Evolutionary conservation across 768 basidiomycete genomes (phyloP).

Genomic region (Tephrocybe sp.): DNA sequence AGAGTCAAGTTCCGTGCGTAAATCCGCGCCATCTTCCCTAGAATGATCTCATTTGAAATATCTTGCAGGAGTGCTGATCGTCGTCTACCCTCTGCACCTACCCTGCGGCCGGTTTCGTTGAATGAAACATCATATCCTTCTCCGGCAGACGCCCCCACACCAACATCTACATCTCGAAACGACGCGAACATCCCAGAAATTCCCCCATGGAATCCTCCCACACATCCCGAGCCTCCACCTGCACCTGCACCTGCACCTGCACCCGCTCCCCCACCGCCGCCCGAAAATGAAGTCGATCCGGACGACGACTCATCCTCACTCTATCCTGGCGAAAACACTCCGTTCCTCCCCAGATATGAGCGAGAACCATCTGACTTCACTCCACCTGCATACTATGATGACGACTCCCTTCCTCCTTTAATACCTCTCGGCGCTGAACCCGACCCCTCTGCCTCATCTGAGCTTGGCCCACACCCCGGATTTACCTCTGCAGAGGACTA

Average conservation of each 20-base stretch:
- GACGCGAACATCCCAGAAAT: not conserved
- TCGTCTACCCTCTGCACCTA: conserved; percentile 8
- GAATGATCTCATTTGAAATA: not conserved
- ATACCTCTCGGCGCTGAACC: not conserved
- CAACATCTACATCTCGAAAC: conserved; percentile 3
- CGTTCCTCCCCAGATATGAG: conserved; percentile 11
- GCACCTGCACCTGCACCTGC: not conserved
- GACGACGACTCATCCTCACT: conserved; percentile 18
- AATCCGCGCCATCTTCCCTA: not conserved
- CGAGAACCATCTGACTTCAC: conserved; percentile 3
- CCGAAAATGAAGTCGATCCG: not conserved
- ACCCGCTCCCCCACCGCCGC: not conserved
- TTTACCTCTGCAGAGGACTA: conserved; percentile 1
- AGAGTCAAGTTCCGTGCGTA: conserved; percentile 15
- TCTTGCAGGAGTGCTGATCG: conserved; percentile 6
- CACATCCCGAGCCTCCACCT: not conserved
- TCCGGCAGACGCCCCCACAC: not conserved
- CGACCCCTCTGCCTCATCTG: not conserved
- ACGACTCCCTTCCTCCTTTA: not conserved
- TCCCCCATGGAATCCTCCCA: conserved; percentile 7
- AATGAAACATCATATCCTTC: not conserved
- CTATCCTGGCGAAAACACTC: conserved; percentile 12
- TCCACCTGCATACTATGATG: conserved; percentile 7
- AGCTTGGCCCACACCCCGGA: conserved; percentile 2
- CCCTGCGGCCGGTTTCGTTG: conserved; percentile 5